Evolutionary conservation across 345 rosid species (phyloP).

Genomic region (Arabidopsis arenosa): DNA sequence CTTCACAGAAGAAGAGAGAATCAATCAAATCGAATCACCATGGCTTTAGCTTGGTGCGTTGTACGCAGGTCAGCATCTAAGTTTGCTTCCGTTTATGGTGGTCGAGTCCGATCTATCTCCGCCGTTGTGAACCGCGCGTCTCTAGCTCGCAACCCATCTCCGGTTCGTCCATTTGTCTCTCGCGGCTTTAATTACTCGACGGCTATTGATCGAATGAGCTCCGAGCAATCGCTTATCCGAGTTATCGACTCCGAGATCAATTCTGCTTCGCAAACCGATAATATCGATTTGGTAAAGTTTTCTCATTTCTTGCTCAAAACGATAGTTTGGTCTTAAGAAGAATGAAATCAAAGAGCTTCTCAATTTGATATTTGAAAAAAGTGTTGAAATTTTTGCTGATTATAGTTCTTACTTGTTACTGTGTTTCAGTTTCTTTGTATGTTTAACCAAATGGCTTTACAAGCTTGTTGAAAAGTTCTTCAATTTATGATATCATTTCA

Average conservation of each 20-base stretch:
- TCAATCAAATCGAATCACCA: constrained; percentile 18
- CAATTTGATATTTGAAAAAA: not conserved
- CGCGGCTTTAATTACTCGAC: constrained; percentile 50
- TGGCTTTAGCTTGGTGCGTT: not conserved
- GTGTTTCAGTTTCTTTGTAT: not conserved
- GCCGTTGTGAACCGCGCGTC: constrained; percentile 43
- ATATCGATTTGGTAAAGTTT: constrained; percentile 49
- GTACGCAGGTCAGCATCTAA: constrained; percentile 35
- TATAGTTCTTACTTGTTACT: not conserved
- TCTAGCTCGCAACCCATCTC: constrained; percentile 34
- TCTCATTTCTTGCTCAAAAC: not conserved
- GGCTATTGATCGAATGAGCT: constrained; percentile 46
- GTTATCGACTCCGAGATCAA: constrained; percentile 69
- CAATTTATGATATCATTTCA: not conserved
- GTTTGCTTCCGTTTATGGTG: constrained; percentile 35
- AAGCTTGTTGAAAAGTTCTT: constrained; percentile 12
- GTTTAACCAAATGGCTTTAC: not conserved
- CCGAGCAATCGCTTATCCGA: constrained; percentile 65
- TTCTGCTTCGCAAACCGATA: constrained; percentile 59
- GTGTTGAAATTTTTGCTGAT: not conserved
- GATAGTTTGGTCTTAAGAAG: not conserved
- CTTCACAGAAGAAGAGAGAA: constrained; percentile 8
- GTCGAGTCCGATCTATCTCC: constrained; percentile 46
- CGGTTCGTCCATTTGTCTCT: constrained; percentile 35
- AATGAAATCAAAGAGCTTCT: not conserved